Base-by-base conservation (phyloP, 176 grass and related monocot species). In the Themeda triandra region DNA sequence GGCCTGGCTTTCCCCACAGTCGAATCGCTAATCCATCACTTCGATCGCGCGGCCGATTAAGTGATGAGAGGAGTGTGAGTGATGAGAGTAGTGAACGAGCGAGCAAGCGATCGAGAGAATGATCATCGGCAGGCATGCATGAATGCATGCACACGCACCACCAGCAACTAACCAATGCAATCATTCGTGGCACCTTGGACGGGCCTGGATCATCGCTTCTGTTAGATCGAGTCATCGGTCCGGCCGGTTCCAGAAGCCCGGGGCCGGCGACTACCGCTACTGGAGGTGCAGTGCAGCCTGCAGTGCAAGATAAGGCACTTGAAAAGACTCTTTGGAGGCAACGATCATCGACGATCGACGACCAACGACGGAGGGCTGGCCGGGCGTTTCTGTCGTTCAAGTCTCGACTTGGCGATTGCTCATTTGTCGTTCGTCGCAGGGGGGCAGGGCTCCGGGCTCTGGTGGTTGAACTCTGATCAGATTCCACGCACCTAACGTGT, bases 181-280 rank as follows among this genome's bases (percentile, higher is more conserved):
- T 81, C 76, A 29, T 83, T 71, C 69, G 31, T 86, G 71, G 71
- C 82, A 48, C 81, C 71, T 13, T 85, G 69, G 24, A 85, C 54
- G 23, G 53, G 21, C 53, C 18, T 71, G 40, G 62, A 2, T 3
- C 23, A 60, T 32, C 51, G 9, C 66, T 48, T 25, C 68, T 68
- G 81, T 51, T 21, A 59, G 54, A 59, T 24, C 18, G 13, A 48
- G 10, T 10, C 42, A 44, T 13, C 42, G 42, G 42, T 3, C 42
- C 42, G 42, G 42, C 42, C 42, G 42, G 11, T 44, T 44, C 12
- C 42, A 41, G 40, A 5, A 5, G 48, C 5, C 48, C 4, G 1
- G 40, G 40, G 45, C 45, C 12, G 12, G 45, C 48, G 18, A 51
- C 48, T 51, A 14, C 48, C 18, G 1, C 48, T 18, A 51, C 48